Conservation (phyloP, 306 rosid genomes). For the Ceratonia siliqua region DNA sequence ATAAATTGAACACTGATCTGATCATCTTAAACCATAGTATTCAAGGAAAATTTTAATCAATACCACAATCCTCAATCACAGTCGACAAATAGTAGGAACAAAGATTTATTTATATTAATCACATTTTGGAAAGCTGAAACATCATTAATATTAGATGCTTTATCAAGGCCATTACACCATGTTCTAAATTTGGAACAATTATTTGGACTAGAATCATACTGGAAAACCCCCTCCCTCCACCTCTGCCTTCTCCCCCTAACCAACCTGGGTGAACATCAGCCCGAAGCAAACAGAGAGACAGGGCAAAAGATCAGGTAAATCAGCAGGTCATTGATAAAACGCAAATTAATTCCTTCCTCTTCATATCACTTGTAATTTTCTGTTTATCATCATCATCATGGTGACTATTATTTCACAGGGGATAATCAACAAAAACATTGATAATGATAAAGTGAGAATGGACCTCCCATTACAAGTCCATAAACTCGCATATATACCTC, state of each 20-base stretch:
- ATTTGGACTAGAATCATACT: neutral
- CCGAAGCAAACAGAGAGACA: neutral
- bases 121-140: neutral
- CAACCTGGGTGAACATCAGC: neutral
- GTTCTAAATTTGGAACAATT: neutral
- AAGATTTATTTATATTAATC: neutral
- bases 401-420: slow-evolving; percentile 30
- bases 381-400: neutral
- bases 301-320: neutral
- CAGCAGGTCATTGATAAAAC: neutral
- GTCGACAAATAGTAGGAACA: neutral
- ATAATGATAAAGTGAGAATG: slow-evolving; percentile 27
- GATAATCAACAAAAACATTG: slow-evolving; percentile 31
- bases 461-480: slow-evolving; percentile 32
- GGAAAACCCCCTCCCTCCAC: neutral
- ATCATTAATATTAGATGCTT: neutral
- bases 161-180: neutral
- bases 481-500: slow-evolving; percentile 26
- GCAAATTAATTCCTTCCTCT: neutral
- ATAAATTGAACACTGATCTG: too few species aligned
- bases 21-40: neutral
- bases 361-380: neutral
- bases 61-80: neutral
- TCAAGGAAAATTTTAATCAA: neutral
- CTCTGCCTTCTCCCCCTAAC: neutral